Percentiles rank a stretch among this genome's conserved stretches.
Evolutionary conservation across 1,139 yeast genomes (phyloP).

Genomic region (Sugiyamaella castrensis): DNA sequence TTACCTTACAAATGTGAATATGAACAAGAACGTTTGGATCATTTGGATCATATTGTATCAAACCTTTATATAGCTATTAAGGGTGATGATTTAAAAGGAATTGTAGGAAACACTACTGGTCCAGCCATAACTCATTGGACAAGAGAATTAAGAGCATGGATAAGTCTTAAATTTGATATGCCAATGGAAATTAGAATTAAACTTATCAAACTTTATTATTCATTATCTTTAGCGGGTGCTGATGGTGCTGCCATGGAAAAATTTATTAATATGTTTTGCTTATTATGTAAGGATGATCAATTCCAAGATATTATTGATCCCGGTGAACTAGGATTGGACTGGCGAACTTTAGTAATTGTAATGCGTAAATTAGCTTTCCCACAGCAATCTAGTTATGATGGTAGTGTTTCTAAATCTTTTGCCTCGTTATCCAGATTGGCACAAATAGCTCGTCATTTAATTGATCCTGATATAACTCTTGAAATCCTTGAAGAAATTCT

Average conservation of each 20-base stretch:
- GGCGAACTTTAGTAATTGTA: slow-evolving; percentile 26
- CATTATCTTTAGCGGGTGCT: slow-evolving; percentile 71
- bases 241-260: slow-evolving; percentile 62
- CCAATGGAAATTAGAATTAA: slow-evolving; percentile 63
- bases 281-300: slow-evolving; percentile 41
- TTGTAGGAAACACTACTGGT: slow-evolving; percentile 60
- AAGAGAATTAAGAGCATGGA: slow-evolving; percentile 75
- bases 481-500: slow-evolving; percentile 47
- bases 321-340: slow-evolving; percentile 28
- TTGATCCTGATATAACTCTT: slow-evolving; percentile 35
- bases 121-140: slow-evolving; percentile 85
- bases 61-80: slow-evolving; percentile 77
- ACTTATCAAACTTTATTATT: slow-evolving; percentile 68
- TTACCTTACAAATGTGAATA: slow-evolving; percentile 78
- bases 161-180: slow-evolving; percentile 76
- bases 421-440: slow-evolving; percentile 47
- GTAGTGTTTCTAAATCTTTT: slow-evolving; percentile 39
- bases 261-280: slow-evolving; percentile 63
- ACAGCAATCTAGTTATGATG: slow-evolving; percentile 26
- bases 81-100: slow-evolving; percentile 74
- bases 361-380: slow-evolving; percentile 28
- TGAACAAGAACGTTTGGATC: slow-evolving; percentile 66
- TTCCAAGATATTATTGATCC: slow-evolving; percentile 26
- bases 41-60: slow-evolving; percentile 72
- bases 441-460: slow-evolving; percentile 48